These are phyloP conservation scores for Zoysia matrella DNA, from an alignment of 202 grass and related monocot species.

Conservation along the genomic window DNA sequence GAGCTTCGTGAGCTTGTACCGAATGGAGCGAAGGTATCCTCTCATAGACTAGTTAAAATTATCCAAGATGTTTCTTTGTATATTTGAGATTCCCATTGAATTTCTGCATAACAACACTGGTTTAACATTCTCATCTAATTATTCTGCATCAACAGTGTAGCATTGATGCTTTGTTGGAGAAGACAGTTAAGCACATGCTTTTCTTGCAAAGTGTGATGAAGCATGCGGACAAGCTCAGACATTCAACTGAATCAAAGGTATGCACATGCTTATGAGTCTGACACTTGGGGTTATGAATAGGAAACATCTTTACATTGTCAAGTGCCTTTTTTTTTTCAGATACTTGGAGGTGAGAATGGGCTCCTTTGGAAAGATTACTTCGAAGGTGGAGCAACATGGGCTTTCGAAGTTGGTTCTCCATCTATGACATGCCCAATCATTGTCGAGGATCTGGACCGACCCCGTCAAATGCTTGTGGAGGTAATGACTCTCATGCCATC, in stretches of 20 bases:
- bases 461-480: constrained; percentile 91
- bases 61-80: constrained; percentile 42
- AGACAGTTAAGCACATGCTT: no score
- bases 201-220: no score
- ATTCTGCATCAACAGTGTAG: not conserved
- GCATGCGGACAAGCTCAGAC: constrained; percentile 79
- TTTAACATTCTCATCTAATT: constrained; percentile 37
- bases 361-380: constrained; percentile 91
- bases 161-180: no score
- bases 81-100: constrained; percentile 30
- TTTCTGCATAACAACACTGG: constrained; percentile 18
- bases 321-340: constrained; percentile 50
- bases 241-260: constrained; percentile 86
- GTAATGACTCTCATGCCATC: constrained; percentile 45
- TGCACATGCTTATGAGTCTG: not conserved
- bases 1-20: no score
- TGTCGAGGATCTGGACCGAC: constrained; percentile 89
- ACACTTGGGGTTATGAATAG: not conserved
- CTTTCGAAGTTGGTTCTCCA: constrained; percentile 88
- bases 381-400: constrained; percentile 95
- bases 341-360: constrained; percentile 69
- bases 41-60: constrained; percentile 29
- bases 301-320: constrained; percentile 36
- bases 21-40: no score
- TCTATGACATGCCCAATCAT: constrained; percentile 93